Percentiles rank a stretch among this genome's conserved stretches.
Conservation (phyloP, 2,329 filamentous ascomycete genomes). For the Boeremia exigua region DNA sequence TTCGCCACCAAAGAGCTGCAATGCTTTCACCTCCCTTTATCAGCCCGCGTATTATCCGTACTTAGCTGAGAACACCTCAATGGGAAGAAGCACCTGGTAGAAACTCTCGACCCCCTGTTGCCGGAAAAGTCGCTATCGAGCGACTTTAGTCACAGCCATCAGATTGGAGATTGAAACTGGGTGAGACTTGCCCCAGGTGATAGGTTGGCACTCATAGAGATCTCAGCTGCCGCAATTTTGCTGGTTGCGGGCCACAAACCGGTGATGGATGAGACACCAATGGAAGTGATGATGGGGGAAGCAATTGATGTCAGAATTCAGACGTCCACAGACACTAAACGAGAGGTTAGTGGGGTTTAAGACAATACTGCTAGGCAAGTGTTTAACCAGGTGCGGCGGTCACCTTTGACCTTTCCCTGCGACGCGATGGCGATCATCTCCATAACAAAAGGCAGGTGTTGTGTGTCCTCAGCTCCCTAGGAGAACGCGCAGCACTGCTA, state of each 20-base stretch:
- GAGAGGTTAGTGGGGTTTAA: neutral
- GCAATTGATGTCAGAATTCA: neutral
- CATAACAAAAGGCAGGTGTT: neutral
- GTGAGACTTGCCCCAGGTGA: constrained; percentile 1
- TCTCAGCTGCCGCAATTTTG: neutral
- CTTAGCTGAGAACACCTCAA: neutral
- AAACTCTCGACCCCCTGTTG: neutral
- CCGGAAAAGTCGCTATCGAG: neutral
- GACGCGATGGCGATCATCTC: neutral
- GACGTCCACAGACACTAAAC: constrained; percentile 1
- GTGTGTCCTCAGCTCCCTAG: neutral
- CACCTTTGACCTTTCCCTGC: neutral
- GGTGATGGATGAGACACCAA: constrained; percentile 9
- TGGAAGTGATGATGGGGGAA: constrained; percentile 10
- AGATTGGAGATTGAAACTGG: neutral
- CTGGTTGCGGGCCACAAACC: neutral
- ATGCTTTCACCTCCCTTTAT: neutral
- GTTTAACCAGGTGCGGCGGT: neutral
- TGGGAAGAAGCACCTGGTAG: neutral
- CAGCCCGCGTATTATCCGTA: neutral
- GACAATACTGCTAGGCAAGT: neutral
- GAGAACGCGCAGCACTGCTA: neutral
- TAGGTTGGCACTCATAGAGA: neutral
- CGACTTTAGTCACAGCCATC: neutral
- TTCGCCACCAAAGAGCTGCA: neutral